Evolutionary conservation across 1,284 basidiomycete genomes (phyloP).

Genomic region (Volvariella volvacea): DNA sequence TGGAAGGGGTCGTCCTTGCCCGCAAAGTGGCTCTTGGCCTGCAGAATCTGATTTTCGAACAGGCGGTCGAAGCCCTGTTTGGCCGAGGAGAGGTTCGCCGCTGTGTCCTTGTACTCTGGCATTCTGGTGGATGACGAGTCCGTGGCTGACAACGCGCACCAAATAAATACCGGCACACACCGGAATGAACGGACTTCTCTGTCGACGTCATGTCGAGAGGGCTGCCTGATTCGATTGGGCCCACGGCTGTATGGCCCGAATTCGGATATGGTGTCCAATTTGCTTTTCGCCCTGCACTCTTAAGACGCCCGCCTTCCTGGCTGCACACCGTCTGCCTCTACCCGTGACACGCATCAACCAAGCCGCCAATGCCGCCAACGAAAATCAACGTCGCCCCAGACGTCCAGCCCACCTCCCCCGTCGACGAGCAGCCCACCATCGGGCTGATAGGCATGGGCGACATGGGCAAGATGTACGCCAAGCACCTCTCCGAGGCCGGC

Average conservation of each 20-base stretch:
- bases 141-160: too few relatives aligned
- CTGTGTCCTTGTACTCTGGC: neutral
- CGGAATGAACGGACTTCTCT: too few relatives aligned
- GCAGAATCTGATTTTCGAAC: slow-evolving; percentile 58
- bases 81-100: slow-evolving; percentile 35
- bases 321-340: too few relatives aligned
- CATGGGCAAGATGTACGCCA: slow-evolving; percentile 95
- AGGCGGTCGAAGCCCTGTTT: slow-evolving; percentile 58
- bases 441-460: slow-evolving; percentile 91
- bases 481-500: slow-evolving; percentile 66
- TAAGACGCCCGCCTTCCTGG: too few relatives aligned
- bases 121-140: too few relatives aligned
- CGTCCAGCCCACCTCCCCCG: slow-evolving; percentile 43
- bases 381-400: slow-evolving; percentile 23
- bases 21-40: slow-evolving; percentile 45
- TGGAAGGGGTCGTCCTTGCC: slow-evolving; percentile 58
- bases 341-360: too few relatives aligned
- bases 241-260: too few relatives aligned
- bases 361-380: neutral
- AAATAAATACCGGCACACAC: too few relatives aligned
- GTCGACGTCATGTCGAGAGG: too few relatives aligned
- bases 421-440: slow-evolving; percentile 64
- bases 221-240: too few relatives aligned
- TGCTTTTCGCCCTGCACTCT: too few relatives aligned
- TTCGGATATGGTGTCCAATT: too few relatives aligned